phyloP scores from a whole-genome alignment of 805 yeast genomes.

The Cyberlindnera mycetangii region DNA sequence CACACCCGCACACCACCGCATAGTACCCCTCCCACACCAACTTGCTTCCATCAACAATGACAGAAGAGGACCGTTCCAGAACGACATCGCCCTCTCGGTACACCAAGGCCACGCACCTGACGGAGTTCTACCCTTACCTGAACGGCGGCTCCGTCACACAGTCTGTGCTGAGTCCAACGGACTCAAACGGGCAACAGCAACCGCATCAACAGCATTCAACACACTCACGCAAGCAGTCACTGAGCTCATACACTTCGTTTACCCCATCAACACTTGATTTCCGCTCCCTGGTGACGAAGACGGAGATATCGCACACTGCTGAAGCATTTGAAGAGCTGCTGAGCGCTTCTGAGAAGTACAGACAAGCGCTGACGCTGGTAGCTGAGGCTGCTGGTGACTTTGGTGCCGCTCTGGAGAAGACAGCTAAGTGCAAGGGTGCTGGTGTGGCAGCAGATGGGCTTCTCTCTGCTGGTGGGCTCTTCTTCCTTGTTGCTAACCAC shows the following conservation, averaged over 20 bases:
- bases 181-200: neutral
- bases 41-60: slow-evolving; percentile 3
- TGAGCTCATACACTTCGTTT: slow-evolving; percentile 26
- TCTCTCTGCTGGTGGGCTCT: slow-evolving; percentile 72
- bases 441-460: slow-evolving; percentile 61
- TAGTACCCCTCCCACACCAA: neutral
- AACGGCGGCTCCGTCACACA: slow-evolving; percentile 19
- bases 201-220: neutral
- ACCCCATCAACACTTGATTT: slow-evolving; percentile 49
- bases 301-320: slow-evolving; percentile 53
- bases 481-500: slow-evolving; percentile 72
- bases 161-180: neutral
- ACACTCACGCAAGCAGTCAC: slow-evolving; percentile 21
- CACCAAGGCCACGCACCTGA: slow-evolving; percentile 26
- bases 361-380: slow-evolving; percentile 43
- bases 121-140: slow-evolving; percentile 29
- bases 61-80: slow-evolving; percentile 23
- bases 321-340: slow-evolving; percentile 47
- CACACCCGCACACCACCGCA: neutral
- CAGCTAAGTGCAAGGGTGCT: slow-evolving; percentile 61
- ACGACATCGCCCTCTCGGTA: slow-evolving; percentile 24
- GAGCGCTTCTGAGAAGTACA: slow-evolving; percentile 43
- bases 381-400: slow-evolving; percentile 66
- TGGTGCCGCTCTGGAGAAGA: slow-evolving; percentile 65
- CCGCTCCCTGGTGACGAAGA: slow-evolving; percentile 56